Conservation (phyloP, 192 early-diverging fungal genomes). For the Geosiphon pyriformis region DNA sequence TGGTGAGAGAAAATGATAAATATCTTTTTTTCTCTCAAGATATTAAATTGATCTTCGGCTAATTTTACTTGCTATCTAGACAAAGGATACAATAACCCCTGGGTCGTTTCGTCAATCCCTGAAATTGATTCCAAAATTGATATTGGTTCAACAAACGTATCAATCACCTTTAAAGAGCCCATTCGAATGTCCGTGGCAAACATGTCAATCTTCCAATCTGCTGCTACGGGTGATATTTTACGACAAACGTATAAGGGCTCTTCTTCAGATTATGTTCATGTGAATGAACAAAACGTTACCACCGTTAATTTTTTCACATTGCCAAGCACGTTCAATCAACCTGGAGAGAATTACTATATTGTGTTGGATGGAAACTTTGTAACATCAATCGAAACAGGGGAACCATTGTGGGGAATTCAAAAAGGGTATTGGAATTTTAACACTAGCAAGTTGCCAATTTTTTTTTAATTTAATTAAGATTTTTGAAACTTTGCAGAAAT, state of each 20-base stretch:
- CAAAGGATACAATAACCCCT: background rate
- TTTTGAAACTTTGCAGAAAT: background rate
- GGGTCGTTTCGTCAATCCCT: background rate
- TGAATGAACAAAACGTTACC: background rate
- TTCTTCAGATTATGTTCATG: background rate
- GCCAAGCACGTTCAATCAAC: background rate
- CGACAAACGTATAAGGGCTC: background rate
- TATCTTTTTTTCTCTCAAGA: background rate
- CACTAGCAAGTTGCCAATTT: background rate
- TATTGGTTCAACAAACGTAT: no score
- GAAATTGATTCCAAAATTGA: no score
- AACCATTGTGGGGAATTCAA: background rate
- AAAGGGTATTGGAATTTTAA: no score
- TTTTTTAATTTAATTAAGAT: background rate
- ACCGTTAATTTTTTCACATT: background rate
- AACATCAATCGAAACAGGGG: background rate
- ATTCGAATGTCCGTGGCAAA: background rate
- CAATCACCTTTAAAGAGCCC: background rate
- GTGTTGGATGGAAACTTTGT: background rate
- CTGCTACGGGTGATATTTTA: background rate
- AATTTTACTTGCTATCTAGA: background rate
- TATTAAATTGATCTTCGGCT: background rate
- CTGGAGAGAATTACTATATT: background rate
- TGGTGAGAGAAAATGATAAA: background rate
- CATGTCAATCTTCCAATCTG: background rate